phyloP scores from a whole-genome alignment of 768 basidiomycete genomes.

The Tricholoma saponaceum region DNA sequence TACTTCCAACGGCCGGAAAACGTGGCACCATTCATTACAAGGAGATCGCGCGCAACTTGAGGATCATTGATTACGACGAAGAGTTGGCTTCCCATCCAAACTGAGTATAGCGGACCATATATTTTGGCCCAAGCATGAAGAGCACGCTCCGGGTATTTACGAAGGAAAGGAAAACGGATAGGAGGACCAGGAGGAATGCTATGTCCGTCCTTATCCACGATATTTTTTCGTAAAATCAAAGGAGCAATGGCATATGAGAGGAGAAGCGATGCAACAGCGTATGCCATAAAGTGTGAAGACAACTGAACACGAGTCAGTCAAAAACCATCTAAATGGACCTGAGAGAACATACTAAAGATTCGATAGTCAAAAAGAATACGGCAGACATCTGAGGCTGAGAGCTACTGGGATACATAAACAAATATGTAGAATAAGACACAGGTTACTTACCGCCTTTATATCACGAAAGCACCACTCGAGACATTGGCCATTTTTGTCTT shows the following conservation, averaged over 20 bases:
- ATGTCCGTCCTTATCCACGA: constrained; percentile 17
- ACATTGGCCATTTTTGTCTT: too few relatives aligned
- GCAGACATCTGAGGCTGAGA: background rate
- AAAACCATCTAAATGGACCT: background rate
- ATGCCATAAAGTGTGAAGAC: background rate
- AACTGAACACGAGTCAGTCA: background rate
- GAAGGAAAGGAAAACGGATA: constrained; percentile 26
- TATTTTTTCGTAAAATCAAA: constrained; percentile 12
- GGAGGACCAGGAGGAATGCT: constrained; percentile 24
- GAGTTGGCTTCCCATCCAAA: constrained; percentile 36
- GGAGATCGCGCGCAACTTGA: constrained; percentile 27
- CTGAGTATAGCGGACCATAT: constrained; percentile 29
- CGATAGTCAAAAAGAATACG: background rate
- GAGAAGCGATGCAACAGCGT: background rate
- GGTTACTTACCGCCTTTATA: too few relatives aligned
- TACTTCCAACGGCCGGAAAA: constrained; percentile 30
- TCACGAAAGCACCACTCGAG: too few relatives aligned
- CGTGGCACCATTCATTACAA: constrained; percentile 30
- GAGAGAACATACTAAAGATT: background rate
- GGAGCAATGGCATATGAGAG: background rate
- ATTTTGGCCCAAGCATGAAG: constrained; percentile 29
- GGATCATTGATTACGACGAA: constrained; percentile 34
- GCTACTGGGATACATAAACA: too few relatives aligned
- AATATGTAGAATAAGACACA: too few relatives aligned
- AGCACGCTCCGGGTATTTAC: constrained; percentile 29